Conservation (phyloP, 2,329 filamentous ascomycete genomes). For the Colletotrichum orchidophilum region DNA sequence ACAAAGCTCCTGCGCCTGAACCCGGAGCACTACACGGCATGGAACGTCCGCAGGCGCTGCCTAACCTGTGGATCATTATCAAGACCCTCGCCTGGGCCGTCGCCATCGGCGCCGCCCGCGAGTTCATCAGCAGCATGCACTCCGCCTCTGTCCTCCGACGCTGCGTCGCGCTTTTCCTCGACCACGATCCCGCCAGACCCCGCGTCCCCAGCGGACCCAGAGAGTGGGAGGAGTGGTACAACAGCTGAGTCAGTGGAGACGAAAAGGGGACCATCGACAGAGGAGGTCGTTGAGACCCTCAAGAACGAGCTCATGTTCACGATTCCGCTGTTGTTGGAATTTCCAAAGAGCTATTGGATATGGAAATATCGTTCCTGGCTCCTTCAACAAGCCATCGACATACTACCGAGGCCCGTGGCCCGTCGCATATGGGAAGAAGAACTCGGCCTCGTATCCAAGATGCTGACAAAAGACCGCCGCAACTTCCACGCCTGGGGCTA, state of each 20-base stretch:
- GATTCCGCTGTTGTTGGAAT: slow-evolving; percentile 83
- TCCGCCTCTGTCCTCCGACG: slow-evolving; percentile 71
- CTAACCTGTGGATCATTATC: slow-evolving; percentile 68
- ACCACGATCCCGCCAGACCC: slow-evolving; percentile 59
- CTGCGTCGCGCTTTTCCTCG: slow-evolving; percentile 63
- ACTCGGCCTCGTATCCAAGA: slow-evolving; percentile 83
- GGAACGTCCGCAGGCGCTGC: slow-evolving; percentile 85
- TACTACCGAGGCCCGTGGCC: slow-evolving; percentile 66
- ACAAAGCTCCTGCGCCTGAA: slow-evolving; percentile 80
- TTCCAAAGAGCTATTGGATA: slow-evolving; percentile 99
- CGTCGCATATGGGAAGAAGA: slow-evolving; percentile 84
- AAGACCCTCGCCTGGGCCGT: slow-evolving; percentile 60
- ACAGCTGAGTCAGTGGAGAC: slow-evolving; percentile 53
- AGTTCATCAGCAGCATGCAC: slow-evolving; percentile 63
- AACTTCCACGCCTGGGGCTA: slow-evolving; percentile 99
- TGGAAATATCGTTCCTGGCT: slow-evolving; percentile 97
- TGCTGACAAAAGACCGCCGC: slow-evolving; percentile 85
- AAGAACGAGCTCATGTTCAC: slow-evolving; percentile 80
- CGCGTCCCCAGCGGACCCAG: slow-evolving; percentile 52
- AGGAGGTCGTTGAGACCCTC: slow-evolving; percentile 50
- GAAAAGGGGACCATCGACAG: slow-evolving; percentile 27
- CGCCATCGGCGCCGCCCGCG: slow-evolving; percentile 63
- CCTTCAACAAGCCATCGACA: slow-evolving; percentile 73
- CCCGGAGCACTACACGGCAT: slow-evolving; percentile 90
- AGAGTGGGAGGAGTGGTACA: slow-evolving; percentile 63